phyloP scores from a whole-genome alignment of 164 flowering plant genomes.

The Cinnamomum chago region DNA sequence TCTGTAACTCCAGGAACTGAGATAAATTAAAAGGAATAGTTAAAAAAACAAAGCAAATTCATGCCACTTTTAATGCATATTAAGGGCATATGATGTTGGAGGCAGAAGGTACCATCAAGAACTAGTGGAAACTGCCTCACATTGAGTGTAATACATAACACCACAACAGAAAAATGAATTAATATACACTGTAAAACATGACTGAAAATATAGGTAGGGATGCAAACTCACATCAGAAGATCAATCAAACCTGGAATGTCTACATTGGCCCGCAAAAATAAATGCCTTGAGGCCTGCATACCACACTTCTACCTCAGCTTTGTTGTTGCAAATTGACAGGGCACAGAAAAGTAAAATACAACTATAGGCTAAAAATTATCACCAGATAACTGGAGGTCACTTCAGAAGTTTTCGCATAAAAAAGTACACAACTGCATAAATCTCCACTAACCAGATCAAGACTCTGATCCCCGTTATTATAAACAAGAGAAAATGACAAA shows the following conservation, averaged over 20 bases:
- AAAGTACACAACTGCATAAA: neutral
- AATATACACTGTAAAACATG: neutral
- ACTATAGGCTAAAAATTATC: slow-evolving; percentile 4
- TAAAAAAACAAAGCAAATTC: no score
- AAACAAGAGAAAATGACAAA: slow-evolving; percentile 85
- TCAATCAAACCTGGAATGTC: slow-evolving; percentile 52
- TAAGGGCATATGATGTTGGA: no score
- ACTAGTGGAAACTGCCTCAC: neutral
- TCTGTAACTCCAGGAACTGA: no score
- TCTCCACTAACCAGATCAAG: slow-evolving; percentile 77
- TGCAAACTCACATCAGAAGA: slow-evolving; percentile 47
- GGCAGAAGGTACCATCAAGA: neutral
- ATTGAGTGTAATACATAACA: neutral
- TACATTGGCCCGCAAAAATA: slow-evolving; percentile 41
- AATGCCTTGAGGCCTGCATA: slow-evolving; percentile 69
- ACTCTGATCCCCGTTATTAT: slow-evolving; percentile 76
- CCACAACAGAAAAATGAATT: neutral
- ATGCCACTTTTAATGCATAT: no score
- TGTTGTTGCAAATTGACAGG: slow-evolving; percentile 80
- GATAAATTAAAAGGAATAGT: no score
- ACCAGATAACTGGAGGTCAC: neutral
- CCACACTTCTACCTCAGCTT: slow-evolving; percentile 81
- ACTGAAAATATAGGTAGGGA: neutral
- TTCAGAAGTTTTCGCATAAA: neutral
- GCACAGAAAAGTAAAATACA: neutral